Percentiles rank a stretch among this genome's conserved stretches.
These are phyloP conservation scores for Botrytis aclada DNA, from an alignment of 2,329 filamentous ascomycete genomes.

Conservation along the genomic window DNA sequence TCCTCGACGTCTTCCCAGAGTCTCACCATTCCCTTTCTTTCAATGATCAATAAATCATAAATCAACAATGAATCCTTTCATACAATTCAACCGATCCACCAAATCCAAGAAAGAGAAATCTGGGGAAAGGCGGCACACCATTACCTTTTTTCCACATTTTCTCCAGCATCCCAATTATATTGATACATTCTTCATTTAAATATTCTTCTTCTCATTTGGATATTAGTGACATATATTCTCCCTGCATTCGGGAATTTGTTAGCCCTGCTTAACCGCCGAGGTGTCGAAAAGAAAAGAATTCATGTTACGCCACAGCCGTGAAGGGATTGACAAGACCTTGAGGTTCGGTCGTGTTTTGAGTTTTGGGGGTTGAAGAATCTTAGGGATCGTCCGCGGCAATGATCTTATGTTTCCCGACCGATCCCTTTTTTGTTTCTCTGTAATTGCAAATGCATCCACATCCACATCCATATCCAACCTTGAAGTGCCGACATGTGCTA, in stretches of 20 bases:
- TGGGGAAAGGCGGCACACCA: background rate
- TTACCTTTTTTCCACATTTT: background rate
- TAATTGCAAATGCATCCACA: background rate
- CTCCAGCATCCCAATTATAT: background rate
- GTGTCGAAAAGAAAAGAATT: background rate
- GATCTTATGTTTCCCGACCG: background rate
- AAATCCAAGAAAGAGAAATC: background rate
- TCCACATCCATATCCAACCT: background rate
- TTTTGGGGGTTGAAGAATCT: background rate
- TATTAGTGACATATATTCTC: background rate
- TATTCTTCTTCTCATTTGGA: background rate
- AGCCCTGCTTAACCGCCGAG: background rate
- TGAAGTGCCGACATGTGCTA: background rate
- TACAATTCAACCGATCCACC: background rate
- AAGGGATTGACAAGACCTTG: background rate
- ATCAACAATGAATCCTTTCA: background rate
- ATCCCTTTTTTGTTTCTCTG: background rate
- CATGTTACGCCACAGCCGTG: background rate
- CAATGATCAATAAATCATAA: background rate
- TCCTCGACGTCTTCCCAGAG: background rate
- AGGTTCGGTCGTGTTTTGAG: slow-evolving; percentile 4
- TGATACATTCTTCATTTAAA: background rate
- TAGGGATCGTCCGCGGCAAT: background rate
- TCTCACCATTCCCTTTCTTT: background rate
- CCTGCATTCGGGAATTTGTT: background rate